Evolutionary conservation across 805 yeast species (phyloP).

Genomic region (Pichia nanzhaoensis): DNA sequence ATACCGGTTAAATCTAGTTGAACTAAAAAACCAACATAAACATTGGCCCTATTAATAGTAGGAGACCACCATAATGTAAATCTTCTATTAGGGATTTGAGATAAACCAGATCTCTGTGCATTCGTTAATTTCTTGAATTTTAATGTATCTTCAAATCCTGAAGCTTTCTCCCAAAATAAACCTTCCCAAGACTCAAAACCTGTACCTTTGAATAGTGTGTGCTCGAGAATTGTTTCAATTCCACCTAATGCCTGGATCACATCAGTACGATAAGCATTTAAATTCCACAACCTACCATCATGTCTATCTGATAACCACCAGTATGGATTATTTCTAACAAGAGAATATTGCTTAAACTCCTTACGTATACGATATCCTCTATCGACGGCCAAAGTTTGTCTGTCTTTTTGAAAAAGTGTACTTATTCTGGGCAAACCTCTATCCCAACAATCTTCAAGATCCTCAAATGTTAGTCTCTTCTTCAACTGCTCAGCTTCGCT

Average conservation of each 20-base stretch:
- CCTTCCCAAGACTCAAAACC: conserved; percentile 99
- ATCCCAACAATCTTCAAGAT: conserved; percentile 92
- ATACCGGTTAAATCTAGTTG: conserved; percentile 96
- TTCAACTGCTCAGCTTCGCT: conserved; percentile 81
- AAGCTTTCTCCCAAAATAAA: conserved; percentile 94
- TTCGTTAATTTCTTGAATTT: conserved; percentile 91
- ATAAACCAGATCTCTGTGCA: conserved; percentile 95
- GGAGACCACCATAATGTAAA: conserved; percentile 99
- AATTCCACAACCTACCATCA: conserved; percentile 94
- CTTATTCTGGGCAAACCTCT: conserved; percentile 95
- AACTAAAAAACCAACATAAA: conserved; percentile 93
- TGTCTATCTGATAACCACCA: conserved; percentile 96
- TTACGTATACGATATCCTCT: conserved; percentile 85
- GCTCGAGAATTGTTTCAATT: conserved; percentile 91
- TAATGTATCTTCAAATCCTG: conserved; percentile 95
- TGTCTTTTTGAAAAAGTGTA: conserved; percentile 89
- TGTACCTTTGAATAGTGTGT: conserved; percentile 90
- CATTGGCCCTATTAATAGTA: conserved; percentile 95
- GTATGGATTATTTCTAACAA: conserved; percentile 75
- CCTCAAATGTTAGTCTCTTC: conserved; percentile 84
- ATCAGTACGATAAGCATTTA: conserved; percentile 88
- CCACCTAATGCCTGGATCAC: conserved; percentile 98
- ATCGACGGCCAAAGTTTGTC: conserved; percentile 91
- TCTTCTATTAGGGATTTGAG: conserved; percentile 95
- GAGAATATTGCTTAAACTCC: conserved; percentile 66